Conservation (phyloP, 495 filamentous ascomycete species). For the Apiosordaria backusii region DNA sequence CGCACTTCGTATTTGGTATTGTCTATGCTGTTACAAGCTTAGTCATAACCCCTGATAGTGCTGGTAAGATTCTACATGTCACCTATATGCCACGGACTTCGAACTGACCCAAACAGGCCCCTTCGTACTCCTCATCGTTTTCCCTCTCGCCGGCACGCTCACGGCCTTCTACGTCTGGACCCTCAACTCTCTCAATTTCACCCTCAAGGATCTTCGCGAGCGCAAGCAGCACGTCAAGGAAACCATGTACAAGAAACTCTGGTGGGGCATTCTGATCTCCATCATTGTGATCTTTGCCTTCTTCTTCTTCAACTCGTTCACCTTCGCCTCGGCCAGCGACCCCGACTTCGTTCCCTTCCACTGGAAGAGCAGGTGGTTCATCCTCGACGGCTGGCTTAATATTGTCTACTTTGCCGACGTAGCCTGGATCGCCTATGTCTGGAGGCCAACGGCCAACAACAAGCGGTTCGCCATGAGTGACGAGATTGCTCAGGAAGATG, state of each 20-base stretch:
- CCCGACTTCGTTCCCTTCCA: slow-evolving; percentile 90
- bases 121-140: slow-evolving; percentile 89
- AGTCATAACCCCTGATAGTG: slow-evolving; percentile 76
- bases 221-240: slow-evolving; percentile 92
- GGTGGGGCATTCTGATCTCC: slow-evolving; percentile 92
- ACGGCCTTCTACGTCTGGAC: slow-evolving; percentile 99
- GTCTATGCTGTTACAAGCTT: slow-evolving; percentile 89
- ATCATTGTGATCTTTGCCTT: slow-evolving; percentile 96
- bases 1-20: slow-evolving; percentile 92
- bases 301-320: slow-evolving; percentile 92
- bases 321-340: slow-evolving; percentile 75
- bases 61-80: slow-evolving; percentile 27
- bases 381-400: slow-evolving; percentile 96
- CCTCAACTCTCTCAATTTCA: slow-evolving; percentile 87
- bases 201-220: slow-evolving; percentile 91
- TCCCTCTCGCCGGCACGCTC: slow-evolving; percentile 86
- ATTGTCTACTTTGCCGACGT: slow-evolving; percentile 93
- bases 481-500: slow-evolving; percentile 97
- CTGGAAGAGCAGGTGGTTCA: slow-evolving; percentile 96
- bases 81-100: slow-evolving; percentile 21
- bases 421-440: slow-evolving; percentile 89
- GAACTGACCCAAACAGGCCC: slow-evolving; percentile 52
- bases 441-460: slow-evolving; percentile 96
- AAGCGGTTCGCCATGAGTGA: slow-evolving; percentile 98
- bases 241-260: slow-evolving; percentile 96